Base-by-base conservation (phyloP, 192 early-diverging fungal species). In the Coemansia sp. region DNA sequence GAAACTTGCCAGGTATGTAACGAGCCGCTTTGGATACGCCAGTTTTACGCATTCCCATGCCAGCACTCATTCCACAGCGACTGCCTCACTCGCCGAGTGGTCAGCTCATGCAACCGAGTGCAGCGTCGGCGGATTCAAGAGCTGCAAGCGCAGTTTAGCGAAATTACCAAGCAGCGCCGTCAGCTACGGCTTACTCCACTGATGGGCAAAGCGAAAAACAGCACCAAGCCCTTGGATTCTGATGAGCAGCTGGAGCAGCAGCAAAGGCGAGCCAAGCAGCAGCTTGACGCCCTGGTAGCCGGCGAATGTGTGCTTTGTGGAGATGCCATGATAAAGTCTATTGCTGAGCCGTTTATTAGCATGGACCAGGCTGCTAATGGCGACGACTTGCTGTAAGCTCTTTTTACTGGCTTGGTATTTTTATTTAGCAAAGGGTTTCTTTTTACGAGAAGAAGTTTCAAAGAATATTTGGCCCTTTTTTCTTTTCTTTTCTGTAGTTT, bases 41-140 rank as follows among this genome's bases (percentile, higher is more conserved):
- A 92, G 70, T 96, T 97, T 62, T 94, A 93, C 54, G 85, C 93
- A 20, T 99, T 97, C 53, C 93, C 94, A 2, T 99, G 97, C 64
- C 87, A 93, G 53, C 95, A 97, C 65, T 85, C 86, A 5, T 96
- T 93, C 79, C 97, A 99, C 71, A 82, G 89, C 6, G 93, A 97
- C 60, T 98, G 94, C 68, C 67, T 99, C 43, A 88, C 86, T 18
- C 75, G 83, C 32, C 78, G 77, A 53, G 90, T 91, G 9, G 70
- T 72, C 7, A 54, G 62, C 34, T 45, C 62, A 9, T 69, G 71
- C 57, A 73, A 72, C 47, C 63, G 70, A 9, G 68, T 73, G 14
- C 80, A 77, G 54, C 62, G 69, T 2, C 61, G 62, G 11, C 66
- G 74, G n/a, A 74, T 81, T 21, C 65, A 67, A 1, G 74, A 81